Evolutionary conservation across 352 stramenopile genomes (phyloP).

Genomic region (Plasmopara muralis): DNA sequence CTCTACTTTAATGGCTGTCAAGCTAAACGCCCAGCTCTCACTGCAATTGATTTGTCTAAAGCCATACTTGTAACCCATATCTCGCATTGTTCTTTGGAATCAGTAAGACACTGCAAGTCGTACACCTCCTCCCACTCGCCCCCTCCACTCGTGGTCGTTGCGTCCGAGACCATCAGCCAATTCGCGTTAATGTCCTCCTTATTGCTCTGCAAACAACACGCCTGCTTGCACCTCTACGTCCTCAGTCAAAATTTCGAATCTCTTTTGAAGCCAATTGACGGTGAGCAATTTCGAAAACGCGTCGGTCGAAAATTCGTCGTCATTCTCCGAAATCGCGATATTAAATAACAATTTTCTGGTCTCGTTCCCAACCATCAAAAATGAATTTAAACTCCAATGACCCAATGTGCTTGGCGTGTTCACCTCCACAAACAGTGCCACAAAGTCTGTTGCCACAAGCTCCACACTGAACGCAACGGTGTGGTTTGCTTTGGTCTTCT

Average conservation of each 20-base stretch:
- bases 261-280: constrained; percentile 74
- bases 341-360: constrained; percentile 48
- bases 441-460: constrained; percentile 38
- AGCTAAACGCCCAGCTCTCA: no score
- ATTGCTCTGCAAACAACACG: constrained; percentile 54
- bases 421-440: constrained; percentile 77
- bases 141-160: constrained; percentile 36
- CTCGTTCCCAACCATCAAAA: constrained; percentile 60
- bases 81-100: constrained; percentile 56
- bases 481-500: constrained; percentile 9
- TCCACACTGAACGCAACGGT: constrained; percentile 33
- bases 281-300: constrained; percentile 33
- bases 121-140: constrained; percentile 70
- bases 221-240: constrained; percentile 13
- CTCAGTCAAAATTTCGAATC: constrained; percentile 29
- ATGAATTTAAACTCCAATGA: constrained; percentile 66
- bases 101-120: constrained; percentile 45
- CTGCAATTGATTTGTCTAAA: no score
- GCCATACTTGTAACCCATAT: no score
- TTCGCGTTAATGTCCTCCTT: constrained; percentile 81
- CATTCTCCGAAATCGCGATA: constrained; percentile 8
- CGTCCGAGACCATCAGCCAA: constrained; percentile 69
- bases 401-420: constrained; percentile 37
- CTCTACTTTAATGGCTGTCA: no score
- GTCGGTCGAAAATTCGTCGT: constrained; percentile 17